These are phyloP conservation scores for Phylloporus sp. DNA, from an alignment of 768 basidiomycete species.

Conservation along the genomic window DNA sequence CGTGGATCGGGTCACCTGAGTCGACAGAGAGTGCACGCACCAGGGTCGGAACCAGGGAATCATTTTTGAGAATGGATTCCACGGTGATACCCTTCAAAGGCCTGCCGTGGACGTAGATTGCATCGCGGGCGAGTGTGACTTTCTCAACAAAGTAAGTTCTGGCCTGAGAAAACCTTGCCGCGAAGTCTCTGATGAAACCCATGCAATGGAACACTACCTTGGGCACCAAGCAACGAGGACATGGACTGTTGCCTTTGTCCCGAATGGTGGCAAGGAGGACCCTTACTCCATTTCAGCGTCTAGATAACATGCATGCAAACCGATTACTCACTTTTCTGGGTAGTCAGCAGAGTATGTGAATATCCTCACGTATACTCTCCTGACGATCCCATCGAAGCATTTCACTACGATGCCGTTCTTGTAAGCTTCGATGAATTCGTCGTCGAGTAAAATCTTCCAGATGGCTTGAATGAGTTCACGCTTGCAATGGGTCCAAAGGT, in stretches of 20 bases:
- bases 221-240: background rate
- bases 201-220: background rate
- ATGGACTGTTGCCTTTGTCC: background rate
- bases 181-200: background rate
- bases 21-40: background rate
- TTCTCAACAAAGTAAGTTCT: background rate
- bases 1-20: too few relatives aligned
- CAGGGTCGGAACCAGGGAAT: background rate
- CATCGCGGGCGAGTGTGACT: background rate
- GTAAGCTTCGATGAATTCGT: background rate
- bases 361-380: too few relatives aligned
- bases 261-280: background rate
- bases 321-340: background rate
- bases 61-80: background rate
- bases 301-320: background rate
- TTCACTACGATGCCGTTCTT: too few relatives aligned
- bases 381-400: too few relatives aligned
- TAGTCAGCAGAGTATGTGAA: too few relatives aligned
- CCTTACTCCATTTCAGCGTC: background rate
- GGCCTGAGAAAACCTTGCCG: background rate
- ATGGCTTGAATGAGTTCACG: background rate
- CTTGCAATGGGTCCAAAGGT: background rate
- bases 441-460: background rate
- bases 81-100: background rate
- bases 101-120: background rate